phyloP scores from a whole-genome alignment of 805 yeast genomes.

The Ogataea polymorpha region DNA sequence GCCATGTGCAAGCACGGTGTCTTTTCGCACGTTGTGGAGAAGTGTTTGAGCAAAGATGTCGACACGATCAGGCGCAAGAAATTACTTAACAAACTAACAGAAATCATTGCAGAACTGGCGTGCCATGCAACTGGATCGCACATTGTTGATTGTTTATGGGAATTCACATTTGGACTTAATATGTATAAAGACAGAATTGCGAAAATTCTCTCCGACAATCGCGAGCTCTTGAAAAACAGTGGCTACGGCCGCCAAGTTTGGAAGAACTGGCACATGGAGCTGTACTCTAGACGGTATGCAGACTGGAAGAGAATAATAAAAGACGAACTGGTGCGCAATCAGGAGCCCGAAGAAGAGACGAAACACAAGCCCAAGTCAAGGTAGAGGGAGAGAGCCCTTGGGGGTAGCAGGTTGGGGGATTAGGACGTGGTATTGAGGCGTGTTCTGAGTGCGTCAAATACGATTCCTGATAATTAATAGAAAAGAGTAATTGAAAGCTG shows the following conservation, averaged over 20 bases:
- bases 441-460: too few species aligned
- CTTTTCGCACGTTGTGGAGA: conserved; percentile 84
- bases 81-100: conserved; percentile 59
- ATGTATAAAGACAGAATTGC: conserved; percentile 87
- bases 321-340: conserved; percentile 5
- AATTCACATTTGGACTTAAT: conserved; percentile 69
- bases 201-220: conserved; percentile 52
- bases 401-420: neutral
- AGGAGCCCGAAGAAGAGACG: neutral
- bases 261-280: conserved; percentile 92
- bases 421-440: too few species aligned
- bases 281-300: conserved; percentile 63
- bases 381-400: neutral
- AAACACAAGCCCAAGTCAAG: conserved; percentile 1
- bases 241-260: conserved; percentile 87
- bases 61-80: conserved; percentile 54
- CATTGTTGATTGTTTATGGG: conserved; percentile 81
- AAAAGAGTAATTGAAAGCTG: neutral
- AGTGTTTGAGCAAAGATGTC: conserved; percentile 48
- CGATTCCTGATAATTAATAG: neutral
- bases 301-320: conserved; percentile 77
- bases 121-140: conserved; percentile 92
- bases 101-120: conserved; percentile 55
- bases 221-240: conserved; percentile 75
- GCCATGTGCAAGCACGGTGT: conserved; percentile 88